Percentiles rank a stretch among this genome's conserved stretches.
Evolutionary conservation across 2,329 filamentous ascomycete species (phyloP).

Genomic region (Capronia epimyces): DNA sequence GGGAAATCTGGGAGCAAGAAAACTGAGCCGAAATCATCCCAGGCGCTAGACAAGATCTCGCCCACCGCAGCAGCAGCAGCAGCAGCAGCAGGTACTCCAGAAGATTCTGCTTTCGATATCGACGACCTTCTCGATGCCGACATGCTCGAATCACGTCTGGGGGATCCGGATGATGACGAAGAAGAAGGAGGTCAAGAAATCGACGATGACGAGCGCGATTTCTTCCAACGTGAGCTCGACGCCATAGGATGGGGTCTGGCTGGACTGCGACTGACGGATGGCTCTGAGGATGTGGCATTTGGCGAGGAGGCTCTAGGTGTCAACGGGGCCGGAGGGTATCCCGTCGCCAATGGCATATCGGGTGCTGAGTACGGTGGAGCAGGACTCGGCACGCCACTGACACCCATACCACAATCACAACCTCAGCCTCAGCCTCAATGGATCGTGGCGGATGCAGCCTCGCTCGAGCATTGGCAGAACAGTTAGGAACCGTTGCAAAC

Average conservation of each 20-base stretch:
- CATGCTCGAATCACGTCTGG: background rate
- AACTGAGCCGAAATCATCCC: background rate
- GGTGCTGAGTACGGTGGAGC: background rate
- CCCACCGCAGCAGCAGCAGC: constrained; percentile 32
- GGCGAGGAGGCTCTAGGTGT: constrained; percentile 26
- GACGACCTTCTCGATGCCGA: constrained; percentile 4
- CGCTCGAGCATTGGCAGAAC: constrained; percentile 23
- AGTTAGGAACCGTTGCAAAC: constrained; percentile 15
- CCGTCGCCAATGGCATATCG: constrained; percentile 8
- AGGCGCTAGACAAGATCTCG: background rate
- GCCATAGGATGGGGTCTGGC: constrained; percentile 54
- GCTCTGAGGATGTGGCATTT: constrained; percentile 26
- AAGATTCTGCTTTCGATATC: constrained; percentile 6
- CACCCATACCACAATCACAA: constrained; percentile 2
- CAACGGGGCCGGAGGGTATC: constrained; percentile 10
- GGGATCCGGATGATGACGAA: constrained; percentile 9
- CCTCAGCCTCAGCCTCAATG: constrained; percentile 15
- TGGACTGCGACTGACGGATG: constrained; percentile 27
- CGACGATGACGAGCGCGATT: constrained; percentile 68
- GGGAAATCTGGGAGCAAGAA: background rate
- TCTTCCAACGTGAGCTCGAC: constrained; percentile 72
- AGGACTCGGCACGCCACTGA: constrained; percentile 4
- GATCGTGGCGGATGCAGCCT: constrained; percentile 19
- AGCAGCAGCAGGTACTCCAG: constrained; percentile 37
- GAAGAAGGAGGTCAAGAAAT: constrained; percentile 47